Base-by-base conservation (phyloP, 2,329 filamentous ascomycete species). In the Aspergillus sergii region DNA sequence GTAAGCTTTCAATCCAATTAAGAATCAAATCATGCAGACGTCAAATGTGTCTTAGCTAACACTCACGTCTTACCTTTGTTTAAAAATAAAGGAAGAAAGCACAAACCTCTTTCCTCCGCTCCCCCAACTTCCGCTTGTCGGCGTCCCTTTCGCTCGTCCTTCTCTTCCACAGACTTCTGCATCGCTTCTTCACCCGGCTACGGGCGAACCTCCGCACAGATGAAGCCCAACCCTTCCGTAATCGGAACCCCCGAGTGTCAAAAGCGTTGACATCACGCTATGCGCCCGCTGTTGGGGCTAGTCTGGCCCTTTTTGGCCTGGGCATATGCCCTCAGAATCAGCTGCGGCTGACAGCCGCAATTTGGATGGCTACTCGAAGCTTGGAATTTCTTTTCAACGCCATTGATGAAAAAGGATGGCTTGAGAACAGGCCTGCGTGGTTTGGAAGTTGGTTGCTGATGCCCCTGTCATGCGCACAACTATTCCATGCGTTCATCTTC, bases 231-330 rank as follows among this genome's bases (percentile, higher is more conserved):
- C 90, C 92, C 0, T 97, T 98, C 78, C 87, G 93, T 16, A 83
- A 85, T 62, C 90, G 94, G 59, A 97, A 98, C 72, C 94, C 94
- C 0, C 86, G 87, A 21, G 87, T 93, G 14, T 86, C 91, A 0
- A 83, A 83, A 23, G 87, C 91, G 0, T 83, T 99, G 62, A 97
- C 93, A 0, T 96, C 93, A 2, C 85, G 86, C 11, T 91, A 93
- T 74, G 91, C 94, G 0, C 94, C 94, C 0, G 93, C 94, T 2
- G 85, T 97, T n/a, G 95, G 94, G 12, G 94, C 94, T 7, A 93
- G 92, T 71, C 78, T 97, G 55, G 93, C 94, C 0, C 94, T 94
- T 3, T 85, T 96, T 57, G 90, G 92, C 57, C 82, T 98, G 21
- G 92, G 91, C 9, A 85, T 96, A 11, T 92, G 88, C 83, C 94